A percentile compares a stretch with the other conserved stretches of the same genome.
Evolutionary conservation across 306 rosid genomes (phyloP).

Genomic region (Gastrolobium bilobum): DNA sequence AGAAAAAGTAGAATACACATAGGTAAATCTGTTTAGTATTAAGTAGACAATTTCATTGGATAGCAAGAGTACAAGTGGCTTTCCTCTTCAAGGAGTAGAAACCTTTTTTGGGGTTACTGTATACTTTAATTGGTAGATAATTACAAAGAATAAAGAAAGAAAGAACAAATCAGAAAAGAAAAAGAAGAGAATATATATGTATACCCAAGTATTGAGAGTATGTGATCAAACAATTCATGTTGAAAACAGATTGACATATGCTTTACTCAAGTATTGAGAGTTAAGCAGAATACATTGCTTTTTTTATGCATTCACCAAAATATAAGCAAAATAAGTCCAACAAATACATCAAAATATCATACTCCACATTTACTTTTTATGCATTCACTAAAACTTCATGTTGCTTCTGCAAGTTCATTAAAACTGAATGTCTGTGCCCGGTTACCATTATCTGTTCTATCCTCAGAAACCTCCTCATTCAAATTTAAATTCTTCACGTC

Average conservation of each 20-base stretch:
- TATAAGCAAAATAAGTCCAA: background rate
- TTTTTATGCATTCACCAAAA: background rate
- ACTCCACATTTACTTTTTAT: constrained; percentile 9
- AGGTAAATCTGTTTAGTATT: too few relatives aligned
- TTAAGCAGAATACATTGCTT: constrained; percentile 12
- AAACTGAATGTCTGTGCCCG: constrained; percentile 65
- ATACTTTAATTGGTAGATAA: too few relatives aligned
- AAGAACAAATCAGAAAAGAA: too few relatives aligned
- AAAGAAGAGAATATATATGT: too few relatives aligned
- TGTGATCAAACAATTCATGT: background rate
- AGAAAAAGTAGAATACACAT: too few relatives aligned
- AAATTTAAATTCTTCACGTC: constrained; percentile 73
- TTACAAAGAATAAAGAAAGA: too few relatives aligned
- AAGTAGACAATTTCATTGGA: too few relatives aligned
- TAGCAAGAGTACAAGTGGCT: too few relatives aligned
- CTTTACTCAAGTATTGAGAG: background rate
- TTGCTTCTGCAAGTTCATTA: constrained; percentile 66
- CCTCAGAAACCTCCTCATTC: constrained; percentile 51
- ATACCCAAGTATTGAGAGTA: too few relatives aligned
- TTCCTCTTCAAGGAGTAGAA: too few relatives aligned
- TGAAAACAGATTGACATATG: constrained; percentile 2
- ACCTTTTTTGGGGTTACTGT: too few relatives aligned
- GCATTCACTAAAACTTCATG: constrained; percentile 68
- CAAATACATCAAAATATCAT: background rate
- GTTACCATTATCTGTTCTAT: constrained; percentile 46